These are phyloP conservation scores for Cucurbita moschata DNA, from an alignment of 306 rosid genomes.

Conservation along the genomic window DNA sequence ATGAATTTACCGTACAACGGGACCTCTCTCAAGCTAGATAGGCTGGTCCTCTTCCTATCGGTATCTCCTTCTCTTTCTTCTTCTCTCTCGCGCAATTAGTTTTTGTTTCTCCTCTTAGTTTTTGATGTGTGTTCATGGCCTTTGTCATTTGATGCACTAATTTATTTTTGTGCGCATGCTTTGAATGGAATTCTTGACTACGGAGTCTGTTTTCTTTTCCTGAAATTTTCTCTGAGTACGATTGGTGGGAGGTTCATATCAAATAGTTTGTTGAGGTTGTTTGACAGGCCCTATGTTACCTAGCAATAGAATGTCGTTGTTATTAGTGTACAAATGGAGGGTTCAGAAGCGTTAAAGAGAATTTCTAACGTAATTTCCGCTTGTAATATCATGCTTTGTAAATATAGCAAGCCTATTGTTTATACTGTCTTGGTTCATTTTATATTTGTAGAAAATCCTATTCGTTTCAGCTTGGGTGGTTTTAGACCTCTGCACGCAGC, in stretches of 20 bases:
- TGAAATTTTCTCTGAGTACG: neutral
- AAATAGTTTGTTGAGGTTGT: neutral
- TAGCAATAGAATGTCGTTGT: neutral
- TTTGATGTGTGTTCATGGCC: neutral
- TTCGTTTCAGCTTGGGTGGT: neutral
- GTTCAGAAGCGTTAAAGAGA: neutral
- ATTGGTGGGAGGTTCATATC: neutral
- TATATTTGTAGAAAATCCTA: neutral
- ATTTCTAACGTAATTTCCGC: neutral
- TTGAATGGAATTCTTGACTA: neutral
- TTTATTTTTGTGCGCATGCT: neutral
- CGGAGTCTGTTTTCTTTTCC: neutral
- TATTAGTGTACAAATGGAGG: neutral
- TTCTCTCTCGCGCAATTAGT: neutral
- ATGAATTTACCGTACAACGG: neutral
- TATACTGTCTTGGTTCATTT: neutral
- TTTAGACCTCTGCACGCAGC: neutral
- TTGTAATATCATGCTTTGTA: neutral
- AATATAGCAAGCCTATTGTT: neutral
- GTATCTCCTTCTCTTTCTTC: neutral
- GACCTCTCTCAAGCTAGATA: neutral
- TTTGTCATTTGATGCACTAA: neutral
- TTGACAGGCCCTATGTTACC: neutral
- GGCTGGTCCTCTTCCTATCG: slow-evolving; percentile 2
- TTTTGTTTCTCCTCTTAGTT: neutral